Evolutionary conservation across 140 eudicot species (phyloP).

Genomic region (Erigeron philadelphicus): DNA sequence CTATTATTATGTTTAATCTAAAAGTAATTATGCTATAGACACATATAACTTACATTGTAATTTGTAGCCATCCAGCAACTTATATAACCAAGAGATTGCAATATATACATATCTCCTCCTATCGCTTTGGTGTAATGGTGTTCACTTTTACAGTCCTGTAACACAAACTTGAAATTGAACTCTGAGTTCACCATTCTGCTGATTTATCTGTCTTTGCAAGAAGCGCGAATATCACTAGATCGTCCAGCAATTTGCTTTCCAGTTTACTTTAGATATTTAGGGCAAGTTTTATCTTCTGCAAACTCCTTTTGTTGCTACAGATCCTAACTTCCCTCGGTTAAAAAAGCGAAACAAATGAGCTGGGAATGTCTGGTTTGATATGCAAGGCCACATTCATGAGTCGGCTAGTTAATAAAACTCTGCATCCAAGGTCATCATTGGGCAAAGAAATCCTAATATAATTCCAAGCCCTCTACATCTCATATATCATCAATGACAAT

Average conservation of each 20-base stretch:
- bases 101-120: too few species aligned
- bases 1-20: too few species aligned
- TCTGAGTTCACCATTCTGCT: conserved; percentile 23
- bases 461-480: conserved; percentile 31
- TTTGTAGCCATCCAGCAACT: too few species aligned
- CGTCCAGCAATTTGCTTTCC: conserved; percentile 25
- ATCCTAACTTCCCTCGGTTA: conserved; percentile 37
- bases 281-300: conserved; percentile 10
- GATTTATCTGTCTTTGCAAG: conserved; percentile 27
- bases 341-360: conserved; percentile 19
- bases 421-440: conserved; percentile 28
- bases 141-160: too few species aligned
- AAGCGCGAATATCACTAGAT: conserved; percentile 27
- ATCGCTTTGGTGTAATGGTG: too few species aligned
- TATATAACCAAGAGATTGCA: too few species aligned
- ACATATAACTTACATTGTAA: too few species aligned
- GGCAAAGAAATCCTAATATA: conserved; percentile 30
- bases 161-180: background rate
- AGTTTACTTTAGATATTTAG: conserved; percentile 1
- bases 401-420: conserved; percentile 36
- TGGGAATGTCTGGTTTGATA: conserved; percentile 12
- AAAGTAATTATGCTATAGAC: too few species aligned
- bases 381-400: conserved; percentile 19
- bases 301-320: conserved; percentile 27
- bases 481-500: conserved; percentile 47